Evolutionary conservation across 768 basidiomycete genomes (phyloP).

Genomic region (Mycena belliarum): DNA sequence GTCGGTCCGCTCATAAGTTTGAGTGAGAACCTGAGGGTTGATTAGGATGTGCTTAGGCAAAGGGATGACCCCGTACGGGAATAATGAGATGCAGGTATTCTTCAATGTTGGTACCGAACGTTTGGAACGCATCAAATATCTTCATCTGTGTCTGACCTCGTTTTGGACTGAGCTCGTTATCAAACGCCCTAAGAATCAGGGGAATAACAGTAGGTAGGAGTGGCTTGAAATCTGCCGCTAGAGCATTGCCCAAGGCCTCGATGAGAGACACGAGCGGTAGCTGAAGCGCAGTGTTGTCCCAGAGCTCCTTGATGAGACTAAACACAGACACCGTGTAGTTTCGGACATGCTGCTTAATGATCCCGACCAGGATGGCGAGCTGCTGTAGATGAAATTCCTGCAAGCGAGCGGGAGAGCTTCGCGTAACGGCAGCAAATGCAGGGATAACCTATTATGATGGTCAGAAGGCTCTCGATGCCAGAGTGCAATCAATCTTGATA

Average conservation of each 20-base stretch:
- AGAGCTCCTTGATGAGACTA: conserved; percentile 82
- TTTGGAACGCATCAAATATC: conserved; percentile 91
- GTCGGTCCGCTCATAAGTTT: conserved; percentile 83
- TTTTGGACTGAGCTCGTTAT: conserved; percentile 84
- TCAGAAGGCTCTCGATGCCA: conserved; percentile 18
- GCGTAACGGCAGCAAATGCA: conserved; percentile 87
- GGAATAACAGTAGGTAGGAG: conserved; percentile 91
- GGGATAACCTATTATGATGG: conserved; percentile 74
- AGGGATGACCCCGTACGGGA: no score
- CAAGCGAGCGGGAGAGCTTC: conserved; percentile 74
- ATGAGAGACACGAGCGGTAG: conserved; percentile 90
- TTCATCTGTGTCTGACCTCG: conserved; percentile 79
- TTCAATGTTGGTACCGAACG: conserved; percentile 95
- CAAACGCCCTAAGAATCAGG: conserved; percentile 86
- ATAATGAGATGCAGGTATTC: conserved; percentile 80
- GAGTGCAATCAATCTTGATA: conserved; percentile 28
- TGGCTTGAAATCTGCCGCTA: conserved; percentile 97
- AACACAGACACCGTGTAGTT: conserved; percentile 89
- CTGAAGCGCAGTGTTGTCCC: conserved; percentile 84
- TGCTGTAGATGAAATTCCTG: conserved; percentile 96
- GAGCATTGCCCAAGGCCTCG: conserved; percentile 88
- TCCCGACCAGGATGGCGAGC: conserved; percentile 90
- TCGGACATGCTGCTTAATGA: conserved; percentile 96
- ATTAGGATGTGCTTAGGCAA: no score
- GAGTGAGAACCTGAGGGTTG: conserved; percentile 60